These are phyloP conservation scores for Arabis alpina DNA, from an alignment of 345 rosid species.

Conservation along the genomic window DNA sequence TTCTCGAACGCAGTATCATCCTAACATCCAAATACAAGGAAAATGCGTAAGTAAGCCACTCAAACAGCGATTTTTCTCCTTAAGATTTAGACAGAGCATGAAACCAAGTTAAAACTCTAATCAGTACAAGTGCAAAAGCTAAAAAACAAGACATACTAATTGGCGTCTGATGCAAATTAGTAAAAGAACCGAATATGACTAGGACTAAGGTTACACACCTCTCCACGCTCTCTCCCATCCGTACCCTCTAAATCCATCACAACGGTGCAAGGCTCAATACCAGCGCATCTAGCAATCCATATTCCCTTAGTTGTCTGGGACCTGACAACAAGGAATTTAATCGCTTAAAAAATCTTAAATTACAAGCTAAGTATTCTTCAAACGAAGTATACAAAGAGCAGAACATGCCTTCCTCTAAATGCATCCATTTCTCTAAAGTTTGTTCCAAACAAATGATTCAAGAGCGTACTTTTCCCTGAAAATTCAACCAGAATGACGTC, in stretches of 20 bases:
- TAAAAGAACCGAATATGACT: slow-evolving; percentile 4
- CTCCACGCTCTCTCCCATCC: slow-evolving; percentile 99
- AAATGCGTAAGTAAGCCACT: slow-evolving; percentile 23
- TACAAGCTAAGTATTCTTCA: slow-evolving; percentile 21
- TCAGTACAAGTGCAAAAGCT: slow-evolving; percentile 15
- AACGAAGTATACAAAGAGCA: slow-evolving; percentile 23
- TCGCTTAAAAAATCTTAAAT: slow-evolving; percentile 13
- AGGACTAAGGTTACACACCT: slow-evolving; percentile 51
- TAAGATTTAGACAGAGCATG: neutral
- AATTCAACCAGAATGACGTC: slow-evolving; percentile 34
- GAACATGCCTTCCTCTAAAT: slow-evolving; percentile 83
- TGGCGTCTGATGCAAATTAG: neutral
- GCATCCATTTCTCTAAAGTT: slow-evolving; percentile 99
- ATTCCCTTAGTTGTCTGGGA: slow-evolving; percentile 98
- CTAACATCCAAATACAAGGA: slow-evolving; percentile 48
- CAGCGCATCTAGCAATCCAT: slow-evolving; percentile 89
- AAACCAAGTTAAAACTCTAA: slow-evolving; percentile 25
- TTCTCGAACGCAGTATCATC: slow-evolving; percentile 99
- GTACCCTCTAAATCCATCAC: slow-evolving; percentile 99
- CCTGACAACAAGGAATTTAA: slow-evolving; percentile 50
- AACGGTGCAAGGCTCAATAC: slow-evolving; percentile 90
- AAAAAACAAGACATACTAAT: slow-evolving; percentile 1
- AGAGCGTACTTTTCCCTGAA: slow-evolving; percentile 95
- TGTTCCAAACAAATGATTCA: slow-evolving; percentile 87
- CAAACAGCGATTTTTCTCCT: neutral